Conservation (phyloP, 805 yeast genomes). For the Candida sphagnicola region DNA sequence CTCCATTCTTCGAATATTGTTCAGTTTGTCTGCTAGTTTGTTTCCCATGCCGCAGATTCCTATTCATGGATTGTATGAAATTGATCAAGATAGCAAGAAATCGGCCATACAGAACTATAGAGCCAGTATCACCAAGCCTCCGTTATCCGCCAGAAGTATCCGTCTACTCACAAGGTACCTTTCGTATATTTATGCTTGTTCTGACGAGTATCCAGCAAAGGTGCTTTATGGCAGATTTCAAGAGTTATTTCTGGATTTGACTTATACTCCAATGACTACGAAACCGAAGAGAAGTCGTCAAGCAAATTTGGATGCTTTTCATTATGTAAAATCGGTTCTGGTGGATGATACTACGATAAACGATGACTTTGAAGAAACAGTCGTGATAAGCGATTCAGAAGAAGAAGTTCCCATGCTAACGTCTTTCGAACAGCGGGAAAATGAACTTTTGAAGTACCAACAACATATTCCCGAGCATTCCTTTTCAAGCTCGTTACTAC, state of each 20-base stretch:
- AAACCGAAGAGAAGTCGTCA: not conserved
- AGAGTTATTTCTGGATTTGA: not conserved
- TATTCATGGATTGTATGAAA: slow-evolving; percentile 14
- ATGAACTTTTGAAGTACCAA: slow-evolving; percentile 1
- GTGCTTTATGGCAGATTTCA: not conserved
- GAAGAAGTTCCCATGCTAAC: slow-evolving; percentile 6
- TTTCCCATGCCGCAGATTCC: not conserved
- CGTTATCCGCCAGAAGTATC: slow-evolving; percentile 18
- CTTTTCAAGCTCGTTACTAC: not conserved
- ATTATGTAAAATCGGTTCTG: not conserved
- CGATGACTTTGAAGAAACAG: slow-evolving; percentile 1
- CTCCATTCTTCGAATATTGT: slow-evolving; percentile 22
- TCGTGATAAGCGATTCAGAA: slow-evolving; percentile 12
- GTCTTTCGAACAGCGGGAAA: slow-evolving; percentile 3
- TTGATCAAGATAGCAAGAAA: slow-evolving; percentile 11
- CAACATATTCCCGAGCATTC: not conserved
- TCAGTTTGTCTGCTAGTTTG: slow-evolving; percentile 21
- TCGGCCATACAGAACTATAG: slow-evolving; percentile 18
- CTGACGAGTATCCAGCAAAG: not conserved
- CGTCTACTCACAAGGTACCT: slow-evolving; percentile 8
- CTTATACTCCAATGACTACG: not conserved
- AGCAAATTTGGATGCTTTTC: not conserved
- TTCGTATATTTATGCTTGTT: not conserved
- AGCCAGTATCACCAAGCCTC: slow-evolving; percentile 12
- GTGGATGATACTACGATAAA: not conserved